A percentile compares a stretch with the other conserved stretches of the same genome.
Conservation (phyloP, 2,329 filamentous ascomycete species). For the Pestalotiopsis sp. region DNA sequence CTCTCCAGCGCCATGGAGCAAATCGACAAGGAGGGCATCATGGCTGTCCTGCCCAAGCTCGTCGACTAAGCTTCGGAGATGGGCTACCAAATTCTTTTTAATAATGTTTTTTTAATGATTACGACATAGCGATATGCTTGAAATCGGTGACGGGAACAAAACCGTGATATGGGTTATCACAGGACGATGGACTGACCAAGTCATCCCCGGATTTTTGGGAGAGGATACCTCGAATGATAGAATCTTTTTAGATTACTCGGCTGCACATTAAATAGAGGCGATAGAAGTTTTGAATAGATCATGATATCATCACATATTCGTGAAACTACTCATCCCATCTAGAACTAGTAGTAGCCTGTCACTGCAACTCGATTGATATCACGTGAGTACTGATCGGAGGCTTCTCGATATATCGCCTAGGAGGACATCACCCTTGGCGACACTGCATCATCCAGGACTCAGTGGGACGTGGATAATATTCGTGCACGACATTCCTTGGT, state of each 20-base stretch:
- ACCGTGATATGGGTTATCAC: neutral
- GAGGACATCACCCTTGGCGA: too few species aligned
- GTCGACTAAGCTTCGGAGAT: constrained; percentile 10
- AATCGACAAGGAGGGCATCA: constrained; percentile 47
- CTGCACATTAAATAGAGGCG: neutral
- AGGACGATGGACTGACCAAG: neutral
- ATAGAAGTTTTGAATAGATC: neutral
- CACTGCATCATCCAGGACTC: too few species aligned
- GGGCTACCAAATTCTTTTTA: neutral
- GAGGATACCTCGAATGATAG: neutral
- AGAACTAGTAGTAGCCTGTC: too few species aligned
- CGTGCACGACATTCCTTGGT: too few species aligned
- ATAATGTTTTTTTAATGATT: neutral
- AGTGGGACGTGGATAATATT: too few species aligned
- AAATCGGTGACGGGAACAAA: neutral
- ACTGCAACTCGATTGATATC: too few species aligned
- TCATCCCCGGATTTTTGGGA: neutral
- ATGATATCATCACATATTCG: too few species aligned
- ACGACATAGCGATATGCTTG: neutral
- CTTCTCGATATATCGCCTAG: too few species aligned
- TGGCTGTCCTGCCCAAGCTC: constrained; percentile 54
- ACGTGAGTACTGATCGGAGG: too few species aligned
- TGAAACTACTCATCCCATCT: too few species aligned
- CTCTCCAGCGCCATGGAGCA: constrained; percentile 49
- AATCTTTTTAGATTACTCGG: neutral